Percentiles rank a stretch among this genome's conserved stretches.
These are phyloP conservation scores for Paxillus ammoniavirescens DNA, from an alignment of 768 basidiomycete species.

Conservation along the genomic window DNA sequence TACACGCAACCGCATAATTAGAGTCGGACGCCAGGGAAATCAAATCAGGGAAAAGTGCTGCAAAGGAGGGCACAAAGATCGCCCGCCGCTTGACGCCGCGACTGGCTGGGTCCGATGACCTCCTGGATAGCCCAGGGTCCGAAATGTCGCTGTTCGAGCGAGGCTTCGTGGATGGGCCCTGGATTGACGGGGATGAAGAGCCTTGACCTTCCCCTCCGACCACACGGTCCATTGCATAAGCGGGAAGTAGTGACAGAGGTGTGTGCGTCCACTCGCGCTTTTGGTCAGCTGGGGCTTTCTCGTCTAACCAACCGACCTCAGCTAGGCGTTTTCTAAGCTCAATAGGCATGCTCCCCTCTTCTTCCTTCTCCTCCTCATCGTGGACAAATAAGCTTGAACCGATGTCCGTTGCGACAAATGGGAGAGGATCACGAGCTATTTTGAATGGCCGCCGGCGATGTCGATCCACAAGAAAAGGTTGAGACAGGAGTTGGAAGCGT, in stretches of 20 bases:
- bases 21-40: conserved; percentile 51
- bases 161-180: conserved; percentile 34
- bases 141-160: conserved; percentile 16
- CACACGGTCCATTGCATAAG: conserved; percentile 52
- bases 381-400: conserved; percentile 60
- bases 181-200: conserved; percentile 34
- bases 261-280: conserved; percentile 57
- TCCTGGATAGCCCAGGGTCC: conserved; percentile 42
- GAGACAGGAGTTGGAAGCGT: conserved; percentile 68
- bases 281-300: conserved; percentile 53
- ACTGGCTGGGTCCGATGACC: conserved; percentile 37
- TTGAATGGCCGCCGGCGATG: conserved; percentile 65
- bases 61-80: conserved; percentile 63
- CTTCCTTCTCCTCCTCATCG: conserved; percentile 52
- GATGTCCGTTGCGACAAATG: conserved; percentile 75
- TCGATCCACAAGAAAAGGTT: conserved; percentile 59
- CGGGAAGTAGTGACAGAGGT: conserved; percentile 65
- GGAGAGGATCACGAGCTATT: conserved; percentile 63
- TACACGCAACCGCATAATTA: conserved; percentile 51
- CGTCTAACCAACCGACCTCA: conserved; percentile 75
- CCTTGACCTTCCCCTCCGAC: conserved; percentile 32
- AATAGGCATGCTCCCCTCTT: conserved; percentile 53
- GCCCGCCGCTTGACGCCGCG: conserved; percentile 57
- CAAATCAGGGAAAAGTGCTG: conserved; percentile 53
- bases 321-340: conserved; percentile 65